Percentiles rank a stretch among this genome's conserved stretches.
These are phyloP conservation scores for Podaxis sp. DNA, from an alignment of 768 basidiomycete genomes.

Conservation along the genomic window DNA sequence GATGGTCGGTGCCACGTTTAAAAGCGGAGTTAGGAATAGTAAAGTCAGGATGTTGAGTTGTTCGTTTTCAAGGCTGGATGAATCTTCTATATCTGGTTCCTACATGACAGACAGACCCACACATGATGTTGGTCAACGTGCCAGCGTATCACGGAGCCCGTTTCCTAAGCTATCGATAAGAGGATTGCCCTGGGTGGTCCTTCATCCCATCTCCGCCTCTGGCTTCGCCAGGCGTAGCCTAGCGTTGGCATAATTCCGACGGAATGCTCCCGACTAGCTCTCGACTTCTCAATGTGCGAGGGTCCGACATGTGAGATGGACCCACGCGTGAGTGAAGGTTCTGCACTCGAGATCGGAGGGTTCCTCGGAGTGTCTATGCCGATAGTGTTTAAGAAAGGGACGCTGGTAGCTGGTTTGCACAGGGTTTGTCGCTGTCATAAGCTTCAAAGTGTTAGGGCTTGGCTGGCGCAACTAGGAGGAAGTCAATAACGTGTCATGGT, in stretches of 20 bases:
- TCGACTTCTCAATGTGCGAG: constrained; percentile 4
- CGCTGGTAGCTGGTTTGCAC: neutral
- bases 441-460: constrained; percentile 28
- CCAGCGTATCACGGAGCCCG: neutral
- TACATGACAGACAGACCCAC: neutral
- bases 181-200: neutral
- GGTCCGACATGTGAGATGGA: constrained; percentile 12
- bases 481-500: constrained; percentile 15
- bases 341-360: neutral
- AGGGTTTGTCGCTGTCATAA: constrained; percentile 9
- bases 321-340: constrained; percentile 6
- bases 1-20: neutral
- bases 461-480: constrained; percentile 27
- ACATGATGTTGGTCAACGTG: neutral
- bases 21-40: neutral
- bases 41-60: neutral
- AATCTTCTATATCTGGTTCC: neutral
- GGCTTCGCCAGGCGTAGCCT: constrained; percentile 10
- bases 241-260: constrained; percentile 7
- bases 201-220: neutral
- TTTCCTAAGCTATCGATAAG: neutral
- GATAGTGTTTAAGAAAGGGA: neutral
- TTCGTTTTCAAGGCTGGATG: neutral
- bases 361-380: neutral
- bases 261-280: neutral